Evolutionary conservation across 1,284 basidiomycete genomes (phyloP), one percentile per base, ranked within the genome.

Genomic region (Uromyces viciae-fabae): DNA sequence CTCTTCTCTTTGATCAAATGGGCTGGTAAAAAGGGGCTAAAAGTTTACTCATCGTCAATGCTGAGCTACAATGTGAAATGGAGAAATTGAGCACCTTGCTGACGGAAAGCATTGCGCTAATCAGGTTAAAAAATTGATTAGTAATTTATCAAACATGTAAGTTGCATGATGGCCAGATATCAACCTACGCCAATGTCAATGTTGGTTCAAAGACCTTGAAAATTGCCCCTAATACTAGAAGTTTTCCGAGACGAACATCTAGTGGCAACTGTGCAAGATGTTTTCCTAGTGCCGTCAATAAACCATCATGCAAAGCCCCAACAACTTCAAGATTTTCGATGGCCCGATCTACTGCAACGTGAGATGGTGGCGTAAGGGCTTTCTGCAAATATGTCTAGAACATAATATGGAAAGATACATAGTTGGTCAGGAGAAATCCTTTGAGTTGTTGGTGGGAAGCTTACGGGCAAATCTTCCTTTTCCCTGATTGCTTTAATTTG

Each of bases 171-270:
- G n/a, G n/a, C n/a, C n/a, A n/a, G n/a, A 49, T 17, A 3, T 19
- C 15, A 7, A 31, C 33, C 17, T 58, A 71, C 56, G 77, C 66
- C 40, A 86, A 82, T 62, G 84, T 85, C 54, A 86, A 78, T 76
- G 85, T 81, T 2, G 85, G 85, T 22, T 83, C 83, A 42, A 86
- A 82, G 66, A 84, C 85, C 14, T 83, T 84, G 81, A 86, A 86
- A 66, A 85, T 81, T 28, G 83, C 83, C 8, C 83, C 85, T 52
- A 86, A 83, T 66, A 86, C 83, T 46, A 86, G 81, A 79, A 92
- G 91, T 88, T 98, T 98, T 49, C 91, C 93, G 28, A 98, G 88
- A 66, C 94, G 89, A n/a, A 97, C 87, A 86, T 98, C 95, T 36
- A 97, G 88, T 0, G 95, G 95, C 40, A 98, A 88, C 86, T 91